phyloP scores from a whole-genome alignment of 192 early-diverging fungal genomes.

The Podila verticillata region DNA sequence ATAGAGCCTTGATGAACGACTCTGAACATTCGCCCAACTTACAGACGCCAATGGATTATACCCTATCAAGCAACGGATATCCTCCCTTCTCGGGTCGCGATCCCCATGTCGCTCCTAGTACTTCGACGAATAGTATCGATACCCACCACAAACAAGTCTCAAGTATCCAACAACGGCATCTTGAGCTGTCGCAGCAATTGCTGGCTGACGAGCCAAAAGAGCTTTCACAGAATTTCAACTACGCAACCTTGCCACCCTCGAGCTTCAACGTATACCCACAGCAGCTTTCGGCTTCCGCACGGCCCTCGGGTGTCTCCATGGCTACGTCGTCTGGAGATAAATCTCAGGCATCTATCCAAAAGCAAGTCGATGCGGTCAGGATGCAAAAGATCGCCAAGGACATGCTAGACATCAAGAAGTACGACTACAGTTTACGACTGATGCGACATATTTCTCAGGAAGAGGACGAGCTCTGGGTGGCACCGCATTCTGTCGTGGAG shows the following conservation, averaged over 20 bases:
- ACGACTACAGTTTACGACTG: conserved; percentile 30
- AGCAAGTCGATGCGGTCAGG: neutral
- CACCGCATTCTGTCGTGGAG: neutral
- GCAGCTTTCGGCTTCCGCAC: neutral
- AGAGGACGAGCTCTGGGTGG: conserved; percentile 30
- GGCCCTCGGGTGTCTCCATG: neutral
- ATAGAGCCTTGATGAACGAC: no score
- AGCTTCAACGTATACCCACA: neutral
- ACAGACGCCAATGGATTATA: neutral
- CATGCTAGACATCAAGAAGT: conserved; percentile 25
- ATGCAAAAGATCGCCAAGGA: conserved; percentile 42
- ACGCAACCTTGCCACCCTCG: neutral
- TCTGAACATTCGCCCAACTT: no score
- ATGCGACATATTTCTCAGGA: conserved; percentile 46
- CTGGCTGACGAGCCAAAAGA: neutral
- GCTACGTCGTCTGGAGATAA: neutral
- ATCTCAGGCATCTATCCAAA: neutral
- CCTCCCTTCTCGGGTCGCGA: neutral
- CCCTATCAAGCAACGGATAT: conserved; percentile 2
- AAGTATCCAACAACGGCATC: neutral
- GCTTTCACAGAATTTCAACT: neutral
- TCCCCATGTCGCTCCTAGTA: neutral
- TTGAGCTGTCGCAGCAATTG: neutral
- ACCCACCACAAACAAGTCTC: neutral
- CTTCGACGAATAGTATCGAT: neutral